A percentile compares a stretch with the other conserved stretches of the same genome.
These are phyloP conservation scores for Rutstroemia sydowiana DNA, from an alignment of 2,329 filamentous ascomycete species.

Conservation along the genomic window DNA sequence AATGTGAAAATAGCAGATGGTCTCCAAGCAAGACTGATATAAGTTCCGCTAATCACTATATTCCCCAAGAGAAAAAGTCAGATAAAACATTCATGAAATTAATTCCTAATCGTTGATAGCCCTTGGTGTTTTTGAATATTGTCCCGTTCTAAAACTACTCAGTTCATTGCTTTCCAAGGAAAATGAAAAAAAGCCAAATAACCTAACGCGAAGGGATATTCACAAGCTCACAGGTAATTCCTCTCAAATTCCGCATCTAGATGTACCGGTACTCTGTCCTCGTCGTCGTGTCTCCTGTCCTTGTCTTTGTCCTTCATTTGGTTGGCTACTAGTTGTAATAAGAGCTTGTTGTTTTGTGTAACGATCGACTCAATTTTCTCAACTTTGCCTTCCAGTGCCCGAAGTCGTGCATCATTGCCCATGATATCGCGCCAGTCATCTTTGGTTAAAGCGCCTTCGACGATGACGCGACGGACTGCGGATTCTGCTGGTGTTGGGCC, in stretches of 20 bases:
- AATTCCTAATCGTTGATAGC: no score
- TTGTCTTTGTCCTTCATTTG: slow-evolving; percentile 13
- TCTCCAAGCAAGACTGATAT: no score
- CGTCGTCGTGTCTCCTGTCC: slow-evolving; percentile 22
- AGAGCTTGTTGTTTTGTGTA: slow-evolving; percentile 29
- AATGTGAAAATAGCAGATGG: no score
- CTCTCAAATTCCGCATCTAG: slow-evolving; percentile 30
- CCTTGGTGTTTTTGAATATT: no score
- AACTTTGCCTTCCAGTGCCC: slow-evolving; percentile 27
- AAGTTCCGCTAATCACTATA: no score
- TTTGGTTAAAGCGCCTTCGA: slow-evolving; percentile 28
- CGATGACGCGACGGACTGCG: slow-evolving; percentile 25
- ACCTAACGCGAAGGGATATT: no score
- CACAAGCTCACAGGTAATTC: slow-evolving; percentile 30
- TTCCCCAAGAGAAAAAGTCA: no score
- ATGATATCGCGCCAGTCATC: slow-evolving; percentile 30
- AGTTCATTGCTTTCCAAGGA: background rate
- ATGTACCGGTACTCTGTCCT: slow-evolving; percentile 29
- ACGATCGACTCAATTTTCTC: slow-evolving; percentile 29
- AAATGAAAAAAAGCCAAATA: slow-evolving; percentile 7
- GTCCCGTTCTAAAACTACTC: no score
- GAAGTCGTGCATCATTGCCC: slow-evolving; percentile 28
- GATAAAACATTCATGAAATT: no score
- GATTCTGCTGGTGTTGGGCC: slow-evolving; percentile 8
- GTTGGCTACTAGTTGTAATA: slow-evolving; percentile 26